These are phyloP conservation scores for Talaromyces sp. DNA, from an alignment of 2,329 filamentous ascomycete species.

Conservation along the genomic window DNA sequence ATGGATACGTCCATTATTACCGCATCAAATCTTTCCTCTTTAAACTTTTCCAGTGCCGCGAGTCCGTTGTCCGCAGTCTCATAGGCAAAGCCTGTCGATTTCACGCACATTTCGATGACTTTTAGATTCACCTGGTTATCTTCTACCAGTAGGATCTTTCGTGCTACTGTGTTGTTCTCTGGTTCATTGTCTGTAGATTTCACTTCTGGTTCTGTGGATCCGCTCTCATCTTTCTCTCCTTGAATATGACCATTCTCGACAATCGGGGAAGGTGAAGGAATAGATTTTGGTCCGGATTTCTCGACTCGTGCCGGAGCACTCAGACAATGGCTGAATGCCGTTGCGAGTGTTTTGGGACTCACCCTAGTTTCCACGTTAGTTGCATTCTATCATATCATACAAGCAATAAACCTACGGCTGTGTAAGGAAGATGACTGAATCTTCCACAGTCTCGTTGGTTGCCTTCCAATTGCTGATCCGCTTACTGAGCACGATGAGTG, in stretches of 20 bases:
- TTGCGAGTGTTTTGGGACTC: background rate
- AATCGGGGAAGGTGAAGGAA: background rate
- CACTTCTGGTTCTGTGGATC: background rate
- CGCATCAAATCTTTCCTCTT: background rate
- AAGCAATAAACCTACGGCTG: background rate
- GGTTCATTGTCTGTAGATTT: background rate
- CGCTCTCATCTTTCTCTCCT: background rate
- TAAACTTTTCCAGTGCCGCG: background rate
- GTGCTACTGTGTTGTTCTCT: background rate
- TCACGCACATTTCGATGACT: background rate
- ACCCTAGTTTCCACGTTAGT: background rate
- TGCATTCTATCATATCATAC: background rate
- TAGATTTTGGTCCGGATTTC: background rate
- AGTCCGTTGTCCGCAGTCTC: background rate
- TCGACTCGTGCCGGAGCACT: background rate
- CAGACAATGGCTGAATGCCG: background rate
- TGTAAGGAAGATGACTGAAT: background rate
- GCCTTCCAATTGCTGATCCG: background rate
- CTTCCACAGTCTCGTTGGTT: background rate
- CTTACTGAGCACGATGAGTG: background rate
- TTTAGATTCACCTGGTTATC: background rate
- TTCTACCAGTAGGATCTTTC: background rate
- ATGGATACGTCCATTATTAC: background rate
- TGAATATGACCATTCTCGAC: background rate
- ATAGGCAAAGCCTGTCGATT: background rate